Base-by-base conservation (phyloP, 441 rosid genomes). In the Pelargonium australe region DNA sequence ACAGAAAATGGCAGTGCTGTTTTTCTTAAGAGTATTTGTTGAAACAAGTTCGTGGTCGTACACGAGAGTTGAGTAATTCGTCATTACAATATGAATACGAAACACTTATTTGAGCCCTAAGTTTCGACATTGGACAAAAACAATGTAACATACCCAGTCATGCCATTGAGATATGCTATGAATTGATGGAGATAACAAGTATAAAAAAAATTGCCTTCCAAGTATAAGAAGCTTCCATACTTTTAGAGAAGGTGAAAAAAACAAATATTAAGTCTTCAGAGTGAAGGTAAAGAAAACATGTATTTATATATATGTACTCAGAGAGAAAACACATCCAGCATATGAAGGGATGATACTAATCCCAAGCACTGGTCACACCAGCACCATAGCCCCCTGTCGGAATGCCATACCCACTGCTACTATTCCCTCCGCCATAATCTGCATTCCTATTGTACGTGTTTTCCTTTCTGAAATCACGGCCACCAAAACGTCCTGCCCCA, bases 301-400 rank as follows among this genome's bases (percentile, higher is more conserved):
- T 64, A 71, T 57, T 57, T 57, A 17, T 57, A 57, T 57, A 57
- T 16, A 57, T 49, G 13, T n/a, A 12, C 5, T 10, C 16, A 49
- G 14, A 49, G 57, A 28, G 73, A 69, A 47, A 76, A 71, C 71
- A 66, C 53, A 17, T 71, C 60, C 70, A 43, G 60, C 57, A 64
- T 70, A 47, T 45, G 44, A 7, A 45, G 43, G 66, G 73, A 44
- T 63, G 64, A 9, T 13, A 41, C 81, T 86, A 89, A 80, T 89
- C 96, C 93, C 96, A 89, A 69, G 96, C 93, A 68, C 96, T 87
- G 75, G 86, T 76, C 66, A 80, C 89, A 57, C 82, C 87, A 7
- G 86, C 77, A 68, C 85, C 84, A 67, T 82, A 83, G 10, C 82
- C 84, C 53, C 85, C 90, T 55, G 84, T 80, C 44, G 88, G 70